Conservation (phyloP, 2,329 filamentous ascomycete genomes). For the Aspergillus sclerotialis region DNA sequence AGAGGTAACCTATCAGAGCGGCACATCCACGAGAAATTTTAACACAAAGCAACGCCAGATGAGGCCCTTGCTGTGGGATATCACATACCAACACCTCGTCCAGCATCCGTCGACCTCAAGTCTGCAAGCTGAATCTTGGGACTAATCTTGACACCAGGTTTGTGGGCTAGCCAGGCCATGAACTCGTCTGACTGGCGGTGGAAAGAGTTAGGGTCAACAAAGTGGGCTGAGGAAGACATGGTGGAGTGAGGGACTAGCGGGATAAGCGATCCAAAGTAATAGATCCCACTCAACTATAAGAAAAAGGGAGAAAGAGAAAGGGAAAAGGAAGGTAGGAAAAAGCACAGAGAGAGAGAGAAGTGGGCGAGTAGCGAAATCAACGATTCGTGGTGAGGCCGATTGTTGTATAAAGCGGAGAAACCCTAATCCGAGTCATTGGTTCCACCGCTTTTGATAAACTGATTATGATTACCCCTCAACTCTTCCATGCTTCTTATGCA, state of each 20-base stretch:
- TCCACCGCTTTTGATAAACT: slow-evolving; percentile 7
- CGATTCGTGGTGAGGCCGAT: background rate
- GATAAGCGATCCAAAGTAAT: background rate
- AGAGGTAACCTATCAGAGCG: slow-evolving; percentile 15
- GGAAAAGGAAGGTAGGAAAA: slow-evolving; percentile 7
- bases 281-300: background rate
- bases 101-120: slow-evolving; percentile 49
- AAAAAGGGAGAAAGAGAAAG: too few species aligned
- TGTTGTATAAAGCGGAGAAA: slow-evolving; percentile 22
- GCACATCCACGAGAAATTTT: slow-evolving; percentile 8
- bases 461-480: slow-evolving; percentile 12
- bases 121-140: slow-evolving; percentile 53
- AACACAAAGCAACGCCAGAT: slow-evolving; percentile 6
- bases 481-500: background rate
- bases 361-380: background rate
- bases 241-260: slow-evolving; percentile 6
- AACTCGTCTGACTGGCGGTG: slow-evolving; percentile 46
- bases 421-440: slow-evolving; percentile 11
- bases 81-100: slow-evolving; percentile 57
- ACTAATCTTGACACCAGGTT: slow-evolving; percentile 48
- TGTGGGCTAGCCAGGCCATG: slow-evolving; percentile 49
- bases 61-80: slow-evolving; percentile 15
- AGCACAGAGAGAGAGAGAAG: background rate
- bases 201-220: slow-evolving; percentile 32
- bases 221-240: slow-evolving; percentile 31